phyloP scores from a whole-genome alignment of 2,329 filamentous ascomycete species.

The Colletotrichum sidae region DNA sequence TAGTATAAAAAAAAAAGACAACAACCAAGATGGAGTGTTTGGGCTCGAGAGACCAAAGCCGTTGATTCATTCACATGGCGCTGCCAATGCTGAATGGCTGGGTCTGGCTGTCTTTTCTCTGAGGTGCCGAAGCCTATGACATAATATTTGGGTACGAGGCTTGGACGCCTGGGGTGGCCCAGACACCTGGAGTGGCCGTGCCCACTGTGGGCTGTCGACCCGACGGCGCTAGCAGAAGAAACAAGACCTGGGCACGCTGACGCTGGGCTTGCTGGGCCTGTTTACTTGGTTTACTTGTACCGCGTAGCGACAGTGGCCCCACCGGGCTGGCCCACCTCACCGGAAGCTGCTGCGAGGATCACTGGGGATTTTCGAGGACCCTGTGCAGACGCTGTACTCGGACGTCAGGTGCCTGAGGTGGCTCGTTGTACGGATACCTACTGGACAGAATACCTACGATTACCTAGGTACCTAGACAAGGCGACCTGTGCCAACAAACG shows the following conservation, averaged over 20 bases:
- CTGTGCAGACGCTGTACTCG: constrained; percentile 3
- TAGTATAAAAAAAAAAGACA: constrained; percentile 5
- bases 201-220: constrained; percentile 11
- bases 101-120: too few relatives aligned
- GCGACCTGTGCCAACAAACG: too few relatives aligned
- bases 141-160: constrained; percentile 26
- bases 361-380: constrained; percentile 31
- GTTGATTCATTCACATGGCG: constrained; percentile 17
- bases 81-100: constrained; percentile 7
- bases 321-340: constrained; percentile 22
- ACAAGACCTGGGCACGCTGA: background rate
- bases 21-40: too few relatives aligned
- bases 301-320: constrained; percentile 1
- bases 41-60: background rate
- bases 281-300: too few relatives aligned
- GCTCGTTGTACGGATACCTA: too few relatives aligned
- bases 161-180: constrained; percentile 19
- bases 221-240: constrained; percentile 27
- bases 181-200: constrained; percentile 18
- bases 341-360: constrained; percentile 35
- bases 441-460: too few relatives aligned
- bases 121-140: constrained; percentile 29
- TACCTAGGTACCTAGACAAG: too few relatives aligned
- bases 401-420: too few relatives aligned
- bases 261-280: background rate